Conservation (phyloP, 805 yeast species). For the Metschnikowia lochheadii region DNA sequence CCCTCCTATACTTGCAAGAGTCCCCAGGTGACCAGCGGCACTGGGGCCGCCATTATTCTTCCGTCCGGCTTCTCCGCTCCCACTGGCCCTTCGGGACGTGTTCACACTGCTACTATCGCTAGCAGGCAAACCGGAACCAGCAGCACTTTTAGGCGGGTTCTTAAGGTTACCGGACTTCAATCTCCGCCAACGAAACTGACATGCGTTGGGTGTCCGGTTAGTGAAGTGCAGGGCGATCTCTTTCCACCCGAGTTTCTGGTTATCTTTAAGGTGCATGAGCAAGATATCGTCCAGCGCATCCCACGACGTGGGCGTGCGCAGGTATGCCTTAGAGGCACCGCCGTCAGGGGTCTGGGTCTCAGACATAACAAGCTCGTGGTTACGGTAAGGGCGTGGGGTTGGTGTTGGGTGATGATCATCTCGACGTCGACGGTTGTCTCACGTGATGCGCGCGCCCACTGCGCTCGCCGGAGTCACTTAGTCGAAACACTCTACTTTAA, state of each 20-base stretch:
- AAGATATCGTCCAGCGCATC: constrained; percentile 45
- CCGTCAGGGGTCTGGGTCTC: constrained; percentile 4
- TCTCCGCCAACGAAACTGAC: constrained; percentile 87
- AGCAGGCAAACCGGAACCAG: constrained; percentile 6
- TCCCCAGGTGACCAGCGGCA: constrained; percentile 1
- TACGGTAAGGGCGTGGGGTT: background rate
- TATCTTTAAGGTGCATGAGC: constrained; percentile 63
- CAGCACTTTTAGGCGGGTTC: constrained; percentile 38
- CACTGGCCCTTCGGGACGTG: constrained; percentile 7
- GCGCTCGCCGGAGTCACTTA: background rate
- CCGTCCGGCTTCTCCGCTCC: constrained; percentile 4
- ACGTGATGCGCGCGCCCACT: constrained; percentile 6
- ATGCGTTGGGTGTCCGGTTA: constrained; percentile 82
- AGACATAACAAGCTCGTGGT: constrained; percentile 4
- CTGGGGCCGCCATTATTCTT: background rate
- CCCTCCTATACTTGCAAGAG: background rate
- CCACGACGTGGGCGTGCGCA: constrained; percentile 46
- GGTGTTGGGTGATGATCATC: constrained; percentile 16
- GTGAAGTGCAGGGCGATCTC: constrained; percentile 77
- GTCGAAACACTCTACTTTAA: background rate
- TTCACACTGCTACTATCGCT: background rate
- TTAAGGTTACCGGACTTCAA: constrained; percentile 38
- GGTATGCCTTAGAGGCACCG: constrained; percentile 13
- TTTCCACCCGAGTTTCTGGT: constrained; percentile 83
- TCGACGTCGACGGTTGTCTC: constrained; percentile 13